phyloP scores from a whole-genome alignment of 805 yeast species.

The Hanseniaspora lindneri region DNA sequence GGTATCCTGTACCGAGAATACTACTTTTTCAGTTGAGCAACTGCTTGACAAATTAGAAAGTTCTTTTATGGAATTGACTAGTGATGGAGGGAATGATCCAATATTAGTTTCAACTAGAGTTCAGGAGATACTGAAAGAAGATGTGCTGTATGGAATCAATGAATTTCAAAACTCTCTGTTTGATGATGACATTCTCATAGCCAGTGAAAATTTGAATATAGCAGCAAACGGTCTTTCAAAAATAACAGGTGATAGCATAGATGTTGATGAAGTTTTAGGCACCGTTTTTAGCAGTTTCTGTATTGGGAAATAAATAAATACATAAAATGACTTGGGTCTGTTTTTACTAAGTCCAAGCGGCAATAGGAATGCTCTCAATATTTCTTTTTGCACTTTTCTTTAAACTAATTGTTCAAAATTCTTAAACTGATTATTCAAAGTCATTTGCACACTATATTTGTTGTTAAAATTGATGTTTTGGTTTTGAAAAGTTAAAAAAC shows the following conservation, averaged over 20 bases:
- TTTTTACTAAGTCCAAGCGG: too few species aligned
- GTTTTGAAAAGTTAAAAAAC: too few species aligned
- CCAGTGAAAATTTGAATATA: constrained; percentile 59
- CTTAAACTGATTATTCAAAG: too few species aligned
- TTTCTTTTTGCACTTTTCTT: too few species aligned
- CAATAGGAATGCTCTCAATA: too few species aligned
- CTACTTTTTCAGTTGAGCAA: constrained; percentile 42
- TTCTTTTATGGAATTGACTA: constrained; percentile 40
- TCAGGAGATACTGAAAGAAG: constrained; percentile 59
- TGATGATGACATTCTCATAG: constrained; percentile 57
- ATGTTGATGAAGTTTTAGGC: constrained; percentile 81
- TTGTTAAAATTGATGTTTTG: too few species aligned
- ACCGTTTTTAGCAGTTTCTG: constrained; percentile 87
- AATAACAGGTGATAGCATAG: constrained; percentile 80
- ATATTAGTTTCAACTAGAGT: constrained; percentile 63
- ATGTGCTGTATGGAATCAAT: constrained; percentile 64
- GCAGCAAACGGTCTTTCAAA: constrained; percentile 83
- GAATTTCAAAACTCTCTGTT: constrained; percentile 43
- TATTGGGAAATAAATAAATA: constrained; percentile 57
- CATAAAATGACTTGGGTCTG: background rate
- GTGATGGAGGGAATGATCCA: constrained; percentile 45
- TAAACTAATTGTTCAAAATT: too few species aligned
- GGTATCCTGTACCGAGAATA: constrained; percentile 48
- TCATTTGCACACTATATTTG: too few species aligned
- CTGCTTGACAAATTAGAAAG: constrained; percentile 33